Evolutionary conservation across 495 filamentous ascomycete species (phyloP), one percentile per base, ranked within the genome.

Genomic region (Podospora australis): DNA sequence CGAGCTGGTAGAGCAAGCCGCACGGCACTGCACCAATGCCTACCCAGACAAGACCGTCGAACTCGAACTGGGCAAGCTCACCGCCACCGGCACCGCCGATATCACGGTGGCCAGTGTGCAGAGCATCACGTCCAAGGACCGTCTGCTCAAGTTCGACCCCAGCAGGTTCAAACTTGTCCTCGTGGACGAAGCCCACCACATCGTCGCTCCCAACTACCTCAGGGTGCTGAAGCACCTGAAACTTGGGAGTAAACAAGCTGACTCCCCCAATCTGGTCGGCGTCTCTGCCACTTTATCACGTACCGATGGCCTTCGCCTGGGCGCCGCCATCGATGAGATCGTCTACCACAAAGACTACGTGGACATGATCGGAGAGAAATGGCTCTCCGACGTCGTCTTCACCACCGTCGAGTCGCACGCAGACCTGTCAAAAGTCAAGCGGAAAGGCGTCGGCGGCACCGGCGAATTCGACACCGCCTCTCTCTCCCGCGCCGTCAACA

Each of bases 171-270:
- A 99, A 63, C 78, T 99, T 0, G 67, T 99, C 2, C 74, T 99
- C 11, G 91, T 99, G 6, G 92, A 99, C 56, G 92, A 99, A 62
- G 91, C 89, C n/a, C 92, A 99, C 67, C 92, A 97, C 66, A 96
- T 97, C 41, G 90, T 95, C 25, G 86, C 91, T 4, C 71, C 77
- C 6, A 77, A 78, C 26, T 99, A 96, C 59, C 70, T 91, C 50
- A 74, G 70, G 23, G 75, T 78, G 2, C 65, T 99, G 46, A 67
- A 72, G 2, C 77, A 99, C 65, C 89, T 98, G 62, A 79, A 82
- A 0, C 73, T 96, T 32, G 62, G 74, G 28, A 61, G 76, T 35
- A 63, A 75, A 52, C 67, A 59, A 53, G 60, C 69, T 0, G 55
- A 73, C 32, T 78, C 80, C 3, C 88, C 89, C 13, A 74, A 81